These are phyloP conservation scores for Trypanosoma theileri DNA, from an alignment of 208 protist species.

Conservation along the genomic window DNA sequence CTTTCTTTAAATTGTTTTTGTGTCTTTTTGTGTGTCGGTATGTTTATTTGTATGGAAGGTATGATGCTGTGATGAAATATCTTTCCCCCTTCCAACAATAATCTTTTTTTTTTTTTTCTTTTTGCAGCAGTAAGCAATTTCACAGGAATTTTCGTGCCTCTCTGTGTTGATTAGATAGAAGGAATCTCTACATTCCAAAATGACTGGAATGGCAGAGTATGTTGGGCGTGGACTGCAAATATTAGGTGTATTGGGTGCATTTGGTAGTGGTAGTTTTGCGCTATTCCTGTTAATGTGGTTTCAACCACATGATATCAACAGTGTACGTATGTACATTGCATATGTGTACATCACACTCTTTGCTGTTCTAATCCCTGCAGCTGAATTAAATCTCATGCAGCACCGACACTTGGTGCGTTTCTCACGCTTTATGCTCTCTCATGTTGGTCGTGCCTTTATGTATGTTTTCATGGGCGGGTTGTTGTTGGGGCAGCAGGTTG, in stretches of 20 bases:
- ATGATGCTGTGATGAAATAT: too few relatives aligned
- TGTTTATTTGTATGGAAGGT: too few relatives aligned
- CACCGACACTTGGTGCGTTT: constrained; percentile 45
- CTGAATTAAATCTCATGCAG: constrained; percentile 57
- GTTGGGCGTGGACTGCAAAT: constrained; percentile 27
- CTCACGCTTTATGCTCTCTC: constrained; percentile 49
- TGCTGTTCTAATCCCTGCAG: constrained; percentile 52
- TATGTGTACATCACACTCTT: constrained; percentile 56
- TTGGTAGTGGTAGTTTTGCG: constrained; percentile 54
- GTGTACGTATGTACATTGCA: constrained; percentile 37
- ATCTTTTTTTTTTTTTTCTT: too few relatives aligned
- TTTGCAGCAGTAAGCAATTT: too few relatives aligned
- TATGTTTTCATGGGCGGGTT: constrained; percentile 80
- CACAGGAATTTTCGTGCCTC: too few relatives aligned
- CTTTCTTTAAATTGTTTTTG: too few relatives aligned
- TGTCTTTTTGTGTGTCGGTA: too few relatives aligned
- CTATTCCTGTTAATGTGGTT: constrained; percentile 55
- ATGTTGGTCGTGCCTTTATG: constrained; percentile 60
- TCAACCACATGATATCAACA: constrained; percentile 12
- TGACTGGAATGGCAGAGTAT: constrained; percentile 8
- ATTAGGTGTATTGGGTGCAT: constrained; percentile 48
- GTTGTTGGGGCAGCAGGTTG: constrained; percentile 45
- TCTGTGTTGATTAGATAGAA: background rate
- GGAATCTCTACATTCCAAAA: constrained; percentile 1
- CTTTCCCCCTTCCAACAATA: too few relatives aligned